Percentiles rank a stretch among this genome's conserved stretches.
Conservation (phyloP, 2,329 filamentous ascomycete genomes). For the Clarireedia paspali region DNA sequence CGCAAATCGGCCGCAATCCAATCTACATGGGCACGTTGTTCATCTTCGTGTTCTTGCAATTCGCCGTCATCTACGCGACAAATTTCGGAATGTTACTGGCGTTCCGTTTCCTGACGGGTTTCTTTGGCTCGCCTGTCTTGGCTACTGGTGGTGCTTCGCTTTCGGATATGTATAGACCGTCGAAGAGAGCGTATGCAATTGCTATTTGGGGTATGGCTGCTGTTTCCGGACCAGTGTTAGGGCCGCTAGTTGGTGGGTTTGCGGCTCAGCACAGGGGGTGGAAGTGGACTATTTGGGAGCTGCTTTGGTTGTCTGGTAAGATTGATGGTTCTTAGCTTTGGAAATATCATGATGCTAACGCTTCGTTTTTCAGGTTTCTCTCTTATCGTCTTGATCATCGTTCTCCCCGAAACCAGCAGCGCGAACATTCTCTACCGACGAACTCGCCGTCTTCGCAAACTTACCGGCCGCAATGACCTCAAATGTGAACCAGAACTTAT, state of each 20-base stretch:
- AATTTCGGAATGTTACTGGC: slow-evolving; percentile 48
- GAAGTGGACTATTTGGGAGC: slow-evolving; percentile 51
- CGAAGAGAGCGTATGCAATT: slow-evolving; percentile 49
- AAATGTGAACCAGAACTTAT: slow-evolving; percentile 56
- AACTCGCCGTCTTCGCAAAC: slow-evolving; percentile 48
- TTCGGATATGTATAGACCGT: slow-evolving; percentile 40
- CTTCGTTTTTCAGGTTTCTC: slow-evolving; percentile 32
- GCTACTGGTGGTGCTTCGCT: slow-evolving; percentile 48
- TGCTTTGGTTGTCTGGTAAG: slow-evolving; percentile 48
- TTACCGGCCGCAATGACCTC: slow-evolving; percentile 45
- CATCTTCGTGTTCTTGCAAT: slow-evolving; percentile 52
- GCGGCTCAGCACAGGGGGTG: slow-evolving; percentile 47
- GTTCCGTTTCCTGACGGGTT: slow-evolving; percentile 54
- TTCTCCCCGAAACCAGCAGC: slow-evolving; percentile 55
- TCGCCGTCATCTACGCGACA: slow-evolving; percentile 38
- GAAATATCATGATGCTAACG: neutral
- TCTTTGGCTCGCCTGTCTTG: slow-evolving; percentile 55
- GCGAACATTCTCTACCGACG: slow-evolving; percentile 54
- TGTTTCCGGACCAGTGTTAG: slow-evolving; percentile 43
- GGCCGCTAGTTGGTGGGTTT: slow-evolving; percentile 53
- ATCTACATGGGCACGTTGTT: slow-evolving; percentile 61
- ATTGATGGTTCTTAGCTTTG: neutral
- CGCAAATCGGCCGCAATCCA: slow-evolving; percentile 56
- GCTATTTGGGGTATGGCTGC: slow-evolving; percentile 48
- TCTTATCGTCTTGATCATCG: slow-evolving; percentile 49